A percentile compares a stretch with the other conserved stretches of the same genome.
Conservation (phyloP, 139 green algal genomes). For the Nannochloris sp. region DNA sequence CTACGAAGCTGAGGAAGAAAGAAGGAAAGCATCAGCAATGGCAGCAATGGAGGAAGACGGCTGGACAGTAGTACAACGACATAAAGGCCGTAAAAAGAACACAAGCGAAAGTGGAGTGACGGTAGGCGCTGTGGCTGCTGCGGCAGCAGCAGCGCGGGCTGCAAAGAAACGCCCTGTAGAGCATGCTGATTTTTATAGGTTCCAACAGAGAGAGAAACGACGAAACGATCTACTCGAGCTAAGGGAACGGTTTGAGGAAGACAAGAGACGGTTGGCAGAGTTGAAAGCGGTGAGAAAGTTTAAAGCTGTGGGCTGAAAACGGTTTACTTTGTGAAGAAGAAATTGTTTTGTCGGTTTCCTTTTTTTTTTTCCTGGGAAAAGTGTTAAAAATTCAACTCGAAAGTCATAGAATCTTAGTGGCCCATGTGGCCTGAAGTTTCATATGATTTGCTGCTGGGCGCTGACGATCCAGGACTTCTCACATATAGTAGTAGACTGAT, state of each 20-base stretch:
- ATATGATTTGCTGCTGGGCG: too few species aligned
- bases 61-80: conserved; percentile 73
- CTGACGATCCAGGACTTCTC: too few species aligned
- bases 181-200: conserved; percentile 63
- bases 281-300: conserved; percentile 52
- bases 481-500: too few species aligned
- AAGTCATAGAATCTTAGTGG: too few species aligned
- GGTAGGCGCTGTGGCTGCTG: conserved; percentile 49
- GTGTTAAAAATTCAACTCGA: too few species aligned
- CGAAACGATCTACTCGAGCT: conserved; percentile 59
- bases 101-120: conserved; percentile 14
- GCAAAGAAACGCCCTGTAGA: conserved; percentile 12
- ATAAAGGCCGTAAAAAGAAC: conserved; percentile 54
- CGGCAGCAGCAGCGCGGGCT: conserved; percentile 20
- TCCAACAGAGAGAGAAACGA: conserved; percentile 61
- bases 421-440: too few species aligned
- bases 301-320: conserved; percentile 24
- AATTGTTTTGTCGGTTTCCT: too few species aligned
- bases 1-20: conserved; percentile 49
- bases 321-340: too few species aligned
- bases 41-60: conserved; percentile 54
- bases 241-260: conserved; percentile 52
- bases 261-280: conserved; percentile 49
- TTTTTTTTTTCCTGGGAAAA: too few species aligned
- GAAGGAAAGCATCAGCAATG: conserved; percentile 20